These are phyloP conservation scores for Agaricus subrufescens DNA, from an alignment of 768 basidiomycete genomes.

Conservation along the genomic window DNA sequence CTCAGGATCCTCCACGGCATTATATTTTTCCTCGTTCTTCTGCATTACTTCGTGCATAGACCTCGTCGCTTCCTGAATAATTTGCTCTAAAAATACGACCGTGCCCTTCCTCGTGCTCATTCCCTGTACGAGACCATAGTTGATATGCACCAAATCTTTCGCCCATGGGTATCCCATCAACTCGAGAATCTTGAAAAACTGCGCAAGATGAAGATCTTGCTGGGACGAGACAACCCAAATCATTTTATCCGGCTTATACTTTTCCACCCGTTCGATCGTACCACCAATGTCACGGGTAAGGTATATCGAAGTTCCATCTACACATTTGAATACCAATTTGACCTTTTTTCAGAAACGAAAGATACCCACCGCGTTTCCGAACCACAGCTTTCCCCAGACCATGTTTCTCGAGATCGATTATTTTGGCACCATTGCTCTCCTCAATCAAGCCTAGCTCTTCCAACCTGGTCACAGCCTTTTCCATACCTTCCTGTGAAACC, in stretches of 20 bases:
- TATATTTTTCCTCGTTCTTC: slow-evolving; percentile 70
- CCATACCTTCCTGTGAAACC: slow-evolving; percentile 70
- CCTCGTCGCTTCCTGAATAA: slow-evolving; percentile 79
- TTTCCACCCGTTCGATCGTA: slow-evolving; percentile 87
- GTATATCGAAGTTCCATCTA: slow-evolving; percentile 93
- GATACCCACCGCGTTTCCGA: slow-evolving; percentile 62
- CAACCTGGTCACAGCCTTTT: slow-evolving; percentile 61
- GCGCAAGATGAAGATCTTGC: slow-evolving; percentile 82
- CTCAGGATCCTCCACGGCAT: slow-evolving; percentile 83
- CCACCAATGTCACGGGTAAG: slow-evolving; percentile 94
- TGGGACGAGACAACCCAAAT: slow-evolving; percentile 81
- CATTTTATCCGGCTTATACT: slow-evolving; percentile 86
- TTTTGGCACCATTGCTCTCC: slow-evolving; percentile 75
- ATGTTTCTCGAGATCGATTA: slow-evolving; percentile 84
- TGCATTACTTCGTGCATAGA: slow-evolving; percentile 97
- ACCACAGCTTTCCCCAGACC: slow-evolving; percentile 91
- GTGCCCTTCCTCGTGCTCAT: slow-evolving; percentile 91
- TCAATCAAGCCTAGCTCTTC: slow-evolving; percentile 71
- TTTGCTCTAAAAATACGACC: slow-evolving; percentile 92
- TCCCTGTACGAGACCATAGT: slow-evolving; percentile 87
- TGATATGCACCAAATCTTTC: slow-evolving; percentile 76
- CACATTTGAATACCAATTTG: background rate
- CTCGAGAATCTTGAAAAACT: slow-evolving; percentile 91
- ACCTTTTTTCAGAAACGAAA: background rate
- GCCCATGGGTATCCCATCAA: slow-evolving; percentile 92